Base-by-base conservation (phyloP, 208 protist species). In the Trypanosoma grayi region DNA sequence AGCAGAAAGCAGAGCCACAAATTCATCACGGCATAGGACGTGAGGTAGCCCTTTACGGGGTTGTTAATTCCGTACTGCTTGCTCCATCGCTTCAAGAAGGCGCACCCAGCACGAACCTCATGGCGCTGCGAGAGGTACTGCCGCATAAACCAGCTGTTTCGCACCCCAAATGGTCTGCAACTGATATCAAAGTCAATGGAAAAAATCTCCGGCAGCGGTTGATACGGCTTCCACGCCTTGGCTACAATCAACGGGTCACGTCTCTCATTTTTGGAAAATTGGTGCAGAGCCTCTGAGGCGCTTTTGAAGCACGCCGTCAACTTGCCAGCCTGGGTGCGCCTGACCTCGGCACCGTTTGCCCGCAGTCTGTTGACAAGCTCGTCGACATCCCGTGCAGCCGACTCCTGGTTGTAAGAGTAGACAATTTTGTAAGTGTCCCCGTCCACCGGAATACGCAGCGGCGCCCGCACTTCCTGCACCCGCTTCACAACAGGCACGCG, bases 131-230 rank as follows among this genome's bases (percentile, higher is more conserved):
- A 46, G 20, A 92, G 37, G 64, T 94, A 94, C 10, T 44, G 33
- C 2, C 85, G 84, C 54, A 94, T 55, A n/a, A 92, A 70, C 77
- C 70, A 87, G 57, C 81, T 90, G 77, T 94, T 94, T 16, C 88
- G 84, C 20, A 94, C 69, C 22, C 88, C 88, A 11, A 79, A 53
- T 41, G 54, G 31, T 43, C 85, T 72, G 60, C 66, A 84, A 13
- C 81, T 87, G n/a, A 94, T 45, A 51, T 94, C 88, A 54, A 94
- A 92, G 47, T 94, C 83, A 41, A 94, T 58, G 28, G 55, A 60
- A 69, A 85, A 92, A 25, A 94, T 75, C 31, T 90, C 83, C 4
- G 83, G 79, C 24, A 77, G 55, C 28, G 63, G 69, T 9, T 43
- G 24, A 39, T 46, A 24, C 11, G n/a, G 2, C 20, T 50, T 25